Evolutionary conservation across 73 alveolate genomes (phyloP).

Genomic region (Loxodes magnus): DNA sequence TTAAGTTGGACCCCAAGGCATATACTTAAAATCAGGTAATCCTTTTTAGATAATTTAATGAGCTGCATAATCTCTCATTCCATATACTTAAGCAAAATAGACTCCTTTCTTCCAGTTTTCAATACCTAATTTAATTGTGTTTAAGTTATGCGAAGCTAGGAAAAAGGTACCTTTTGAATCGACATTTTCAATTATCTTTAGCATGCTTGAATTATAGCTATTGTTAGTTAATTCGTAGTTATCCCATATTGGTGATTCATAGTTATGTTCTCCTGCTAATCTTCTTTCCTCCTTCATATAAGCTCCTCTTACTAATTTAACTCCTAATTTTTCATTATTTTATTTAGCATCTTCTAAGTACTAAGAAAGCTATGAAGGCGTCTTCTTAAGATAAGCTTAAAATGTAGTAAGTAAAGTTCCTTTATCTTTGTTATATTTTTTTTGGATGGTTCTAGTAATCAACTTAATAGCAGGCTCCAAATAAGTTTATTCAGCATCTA

Average conservation of each 20-base stretch:
- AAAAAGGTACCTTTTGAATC: conserved; percentile 13
- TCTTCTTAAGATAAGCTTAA: conserved; percentile 34
- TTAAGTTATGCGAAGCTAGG: conserved; percentile 49
- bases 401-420: conserved; percentile 40
- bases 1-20: conserved; percentile 63
- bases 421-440: conserved; percentile 25
- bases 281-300: conserved; percentile 64
- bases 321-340: conserved; percentile 24
- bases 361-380: background rate
- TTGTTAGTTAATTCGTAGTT: conserved; percentile 37
- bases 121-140: conserved; percentile 25
- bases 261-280: conserved; percentile 29
- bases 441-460: conserved; percentile 15
- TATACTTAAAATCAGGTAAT: conserved; percentile 31
- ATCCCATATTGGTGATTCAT: conserved; percentile 35
- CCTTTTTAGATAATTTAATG: conserved; percentile 17
- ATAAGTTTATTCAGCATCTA: conserved; percentile 65
- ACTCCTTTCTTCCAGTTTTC: conserved; percentile 9
- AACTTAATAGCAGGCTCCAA: conserved; percentile 49
- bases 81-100: conserved; percentile 50
- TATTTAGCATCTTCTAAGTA: conserved; percentile 17
- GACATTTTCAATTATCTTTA: conserved; percentile 1
- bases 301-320: conserved; percentile 71
- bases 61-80: conserved; percentile 40
- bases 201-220: conserved; percentile 24